These are phyloP conservation scores for Malassezia obtusa DNA, from an alignment of 1,284 basidiomycete genomes.

Conservation along the genomic window DNA sequence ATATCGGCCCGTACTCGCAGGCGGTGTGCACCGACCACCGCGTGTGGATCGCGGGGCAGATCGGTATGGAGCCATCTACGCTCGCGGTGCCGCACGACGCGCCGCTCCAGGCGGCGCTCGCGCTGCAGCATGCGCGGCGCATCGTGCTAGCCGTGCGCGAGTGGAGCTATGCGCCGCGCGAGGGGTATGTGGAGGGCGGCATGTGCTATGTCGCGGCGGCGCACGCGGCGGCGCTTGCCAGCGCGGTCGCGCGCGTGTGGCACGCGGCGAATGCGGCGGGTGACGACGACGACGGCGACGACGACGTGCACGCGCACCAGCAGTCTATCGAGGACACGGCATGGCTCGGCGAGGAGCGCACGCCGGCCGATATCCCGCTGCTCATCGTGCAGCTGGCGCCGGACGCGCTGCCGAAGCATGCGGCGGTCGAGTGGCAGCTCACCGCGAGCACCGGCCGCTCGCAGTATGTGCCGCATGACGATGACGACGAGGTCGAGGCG, in stretches of 20 bases:
- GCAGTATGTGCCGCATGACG: neutral
- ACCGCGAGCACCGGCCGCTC: conserved; percentile 32
- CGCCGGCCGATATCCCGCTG: conserved; percentile 16
- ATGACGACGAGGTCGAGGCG: neutral
- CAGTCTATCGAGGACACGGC: neutral
- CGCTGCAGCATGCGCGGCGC: conserved; percentile 69
- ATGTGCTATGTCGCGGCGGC: conserved; percentile 39
- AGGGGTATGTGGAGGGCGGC: conserved; percentile 39
- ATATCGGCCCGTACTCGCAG: conserved; percentile 97
- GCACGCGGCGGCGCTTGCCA: conserved; percentile 1
- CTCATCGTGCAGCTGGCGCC: conserved; percentile 23
- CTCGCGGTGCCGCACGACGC: conserved; percentile 59
- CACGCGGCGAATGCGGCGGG: neutral
- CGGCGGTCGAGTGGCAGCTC: conserved; percentile 41
- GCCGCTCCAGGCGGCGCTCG: conserved; percentile 61
- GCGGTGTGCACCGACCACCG: conserved; percentile 67
- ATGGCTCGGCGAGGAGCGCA: conserved; percentile 8
- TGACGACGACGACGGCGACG: neutral
- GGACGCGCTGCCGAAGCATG: conserved; percentile 24
- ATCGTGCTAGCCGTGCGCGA: conserved; percentile 52
- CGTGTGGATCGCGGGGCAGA: conserved; percentile 85
- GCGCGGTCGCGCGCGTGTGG: conserved; percentile 16
- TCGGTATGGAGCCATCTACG: conserved; percentile 70
- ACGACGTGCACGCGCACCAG: conserved; percentile 4
- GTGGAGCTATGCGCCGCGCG: conserved; percentile 7